Base-by-base conservation (phyloP, 495 filamentous ascomycete species). In the Talaromyces ruber region DNA sequence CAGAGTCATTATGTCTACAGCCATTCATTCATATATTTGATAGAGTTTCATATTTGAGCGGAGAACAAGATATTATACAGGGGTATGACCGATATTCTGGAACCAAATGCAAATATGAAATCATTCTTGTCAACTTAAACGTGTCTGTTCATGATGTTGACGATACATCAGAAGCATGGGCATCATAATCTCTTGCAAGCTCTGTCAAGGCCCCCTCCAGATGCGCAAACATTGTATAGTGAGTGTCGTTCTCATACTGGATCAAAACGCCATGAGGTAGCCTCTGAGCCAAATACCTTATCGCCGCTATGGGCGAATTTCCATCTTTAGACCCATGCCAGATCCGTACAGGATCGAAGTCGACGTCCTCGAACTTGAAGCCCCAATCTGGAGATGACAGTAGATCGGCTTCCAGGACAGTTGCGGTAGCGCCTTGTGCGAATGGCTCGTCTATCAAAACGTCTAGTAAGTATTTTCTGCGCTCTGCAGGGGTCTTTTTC, bases 281-380 rank as follows among this genome's bases (percentile, higher is more conserved):
- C 14, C 52, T 61, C 11, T 64, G 50, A 29, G 65, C 64, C 62
- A 67, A 63, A 39, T 62, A 66, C 26, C 62, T 62, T 7, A 60
- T 63, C 65, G 68, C 66, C 2, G 29, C 30, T 11, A 76, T 61
- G 3, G 73, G 71, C 16, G 69, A 56, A 59, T 71, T 70, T 24
- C 30, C 62, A 64, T 76, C 72, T 1, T 66, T 59, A 6, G 58
- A 62, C 2, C 70, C 76, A 66, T 74, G 71, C 74, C 76, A 78
- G 4, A 78, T 57, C 21, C 58, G 66, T 4, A 76, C 62, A n/a
- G 56, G 60, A 32, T 68, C 59, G 37, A 64, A 66, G 14, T 64
- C 58, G 8, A 76, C 67, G 47, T 74, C 69, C 34, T 71, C 60
- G 4, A 78, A 67, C 16, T 64, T 34, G 58, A 76, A 76, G 1